Base-by-base conservation (phyloP, 768 basidiomycete species). In the Sistotremastrum suecicum region DNA sequence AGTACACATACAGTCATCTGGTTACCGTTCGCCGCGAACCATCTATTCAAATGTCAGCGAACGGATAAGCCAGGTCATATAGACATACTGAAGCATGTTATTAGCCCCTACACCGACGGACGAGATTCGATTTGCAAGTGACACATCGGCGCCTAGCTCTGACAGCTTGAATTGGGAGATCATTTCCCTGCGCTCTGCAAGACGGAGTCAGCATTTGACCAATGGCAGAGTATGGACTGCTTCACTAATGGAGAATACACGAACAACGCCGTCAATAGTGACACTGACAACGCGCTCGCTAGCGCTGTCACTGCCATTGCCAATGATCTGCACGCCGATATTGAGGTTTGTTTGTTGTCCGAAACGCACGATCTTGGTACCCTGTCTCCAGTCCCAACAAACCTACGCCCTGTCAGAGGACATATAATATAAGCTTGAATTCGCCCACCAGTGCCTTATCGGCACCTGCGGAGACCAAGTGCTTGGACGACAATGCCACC, bases 281-380 rank as follows among this genome's bases (percentile, higher is more conserved):
- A 91, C 83, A 47, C 87, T 74, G n/a, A 91, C 82, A 20, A 92
- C 80, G 33, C 83, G 69, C 60, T 92, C 89, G 7, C 84, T 83
- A 10, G 10, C 48, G 28, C 59, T 54, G 5, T 50, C 53, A 7
- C 59, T 54, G 7, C 57, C 64, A 20, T 73, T 71, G 37, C 74
- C 72, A 33, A 90, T 74, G 31, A 92, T 73, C 62, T 90, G 87
- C 30, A 94, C 84, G 6, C 89, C 90, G 43, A 90, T 84, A 55
- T 87, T 89, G 53, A 89, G 75, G 5, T 87, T 92, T 7, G 87
- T 92, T 64, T 91, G 88, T 58, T 94, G 90, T 1, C 89, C 90
- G 53, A 91, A 92, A 11, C 87, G 68, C 35, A 89, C 83, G 41
- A 90, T 81, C 67, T 92, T 94, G 7, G 77, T 80, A 8, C 90